A percentile compares a stretch with the other conserved stretches of the same genome.
Conservation (phyloP, 2,329 filamentous ascomycete genomes). For the Colletotrichum lentis region DNA sequence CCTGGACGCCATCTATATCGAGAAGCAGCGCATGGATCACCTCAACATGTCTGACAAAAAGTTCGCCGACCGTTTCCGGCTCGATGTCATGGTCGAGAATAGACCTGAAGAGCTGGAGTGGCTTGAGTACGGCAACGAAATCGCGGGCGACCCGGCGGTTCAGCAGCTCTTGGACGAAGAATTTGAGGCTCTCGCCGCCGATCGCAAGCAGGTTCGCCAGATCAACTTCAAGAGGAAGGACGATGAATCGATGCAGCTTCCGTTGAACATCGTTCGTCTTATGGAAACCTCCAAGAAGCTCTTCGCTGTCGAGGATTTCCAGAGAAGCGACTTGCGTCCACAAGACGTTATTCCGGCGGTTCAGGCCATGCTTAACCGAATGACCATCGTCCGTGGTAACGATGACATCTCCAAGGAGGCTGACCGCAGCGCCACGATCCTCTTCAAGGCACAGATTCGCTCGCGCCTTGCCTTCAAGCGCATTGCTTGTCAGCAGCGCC, state of each 20-base stretch:
- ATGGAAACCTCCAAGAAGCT: constrained; percentile 89
- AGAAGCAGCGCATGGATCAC: constrained; percentile 89
- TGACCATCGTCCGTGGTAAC: constrained; percentile 85
- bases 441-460: constrained; percentile 91
- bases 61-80: constrained; percentile 82
- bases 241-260: constrained; percentile 87
- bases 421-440: constrained; percentile 83
- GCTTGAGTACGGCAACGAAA: constrained; percentile 86
- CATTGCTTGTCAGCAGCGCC: constrained; percentile 81
- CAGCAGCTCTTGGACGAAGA: constrained; percentile 89
- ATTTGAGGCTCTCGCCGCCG: constrained; percentile 78
- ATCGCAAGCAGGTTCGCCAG: constrained; percentile 76
- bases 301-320: constrained; percentile 86
- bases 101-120: constrained; percentile 68
- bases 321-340: constrained; percentile 89
- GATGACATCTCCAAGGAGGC: constrained; percentile 87
- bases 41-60: constrained; percentile 80
- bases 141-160: constrained; percentile 85
- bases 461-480: constrained; percentile 93
- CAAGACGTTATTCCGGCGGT: constrained; percentile 86
- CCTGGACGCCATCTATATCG: constrained; percentile 90
- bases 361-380: constrained; percentile 74
- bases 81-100: constrained; percentile 81
- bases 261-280: constrained; percentile 89
- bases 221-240: constrained; percentile 75